Conservation (phyloP, 345 rosid genomes). For the Boechera retrofracta region DNA sequence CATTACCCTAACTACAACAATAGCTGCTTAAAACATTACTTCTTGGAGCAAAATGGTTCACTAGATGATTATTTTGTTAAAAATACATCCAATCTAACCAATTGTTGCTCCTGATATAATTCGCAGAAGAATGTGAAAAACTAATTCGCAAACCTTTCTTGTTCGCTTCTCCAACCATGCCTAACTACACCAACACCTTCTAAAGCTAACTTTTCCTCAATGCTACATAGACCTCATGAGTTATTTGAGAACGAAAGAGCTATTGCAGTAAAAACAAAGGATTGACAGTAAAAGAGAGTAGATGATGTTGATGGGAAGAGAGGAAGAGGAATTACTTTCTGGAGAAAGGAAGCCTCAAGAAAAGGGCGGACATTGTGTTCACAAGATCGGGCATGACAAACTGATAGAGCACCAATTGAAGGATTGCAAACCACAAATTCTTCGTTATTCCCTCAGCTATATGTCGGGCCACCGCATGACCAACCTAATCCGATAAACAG, state of each 20-base stretch:
- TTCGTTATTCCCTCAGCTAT: conserved; percentile 71
- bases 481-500: conserved; percentile 61
- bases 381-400: conserved; percentile 81
- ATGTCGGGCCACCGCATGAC: conserved; percentile 93
- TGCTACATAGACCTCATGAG: not conserved
- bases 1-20: conserved; percentile 8
- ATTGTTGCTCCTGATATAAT: not conserved
- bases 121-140: not conserved
- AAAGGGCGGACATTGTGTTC: conserved; percentile 70
- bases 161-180: conserved; percentile 13
- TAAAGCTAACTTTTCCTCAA: conserved; percentile 8
- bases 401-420: conserved; percentile 74
- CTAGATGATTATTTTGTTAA: conserved; percentile 9
- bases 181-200: conserved; percentile 21
- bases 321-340: conserved; percentile 59
- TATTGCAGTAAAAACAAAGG: not conserved
- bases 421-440: conserved; percentile 78
- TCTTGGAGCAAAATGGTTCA: conserved; percentile 4
- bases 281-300: not conserved
- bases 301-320: not conserved
- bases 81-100: not conserved
- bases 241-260: not conserved
- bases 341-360: conserved; percentile 90
- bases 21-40: not conserved
- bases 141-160: not conserved